phyloP scores from a whole-genome alignment of 495 filamentous ascomycete species.

The Cercophora sp. region DNA sequence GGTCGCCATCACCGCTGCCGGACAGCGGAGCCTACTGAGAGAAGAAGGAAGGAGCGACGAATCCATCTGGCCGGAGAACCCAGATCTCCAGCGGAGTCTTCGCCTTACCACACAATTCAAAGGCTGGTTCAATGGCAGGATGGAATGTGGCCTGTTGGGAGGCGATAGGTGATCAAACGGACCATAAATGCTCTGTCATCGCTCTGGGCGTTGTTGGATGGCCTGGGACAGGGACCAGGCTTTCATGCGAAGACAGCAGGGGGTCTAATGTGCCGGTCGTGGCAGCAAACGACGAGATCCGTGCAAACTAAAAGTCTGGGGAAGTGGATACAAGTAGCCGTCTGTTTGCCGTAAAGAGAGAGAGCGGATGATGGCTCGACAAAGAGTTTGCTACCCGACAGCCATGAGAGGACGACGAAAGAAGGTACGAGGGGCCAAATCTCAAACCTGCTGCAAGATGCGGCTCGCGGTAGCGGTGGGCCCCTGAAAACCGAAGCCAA shows the following conservation, averaged over 20 bases:
- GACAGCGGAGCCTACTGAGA: background rate
- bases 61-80: background rate
- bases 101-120: slow-evolving; percentile 1
- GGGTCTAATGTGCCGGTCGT: background rate
- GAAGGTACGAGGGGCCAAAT: slow-evolving; percentile 3
- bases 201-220: too few species aligned
- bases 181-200: slow-evolving; percentile 3
- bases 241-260: slow-evolving; percentile 12
- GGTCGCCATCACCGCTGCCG: slow-evolving; percentile 1
- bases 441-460: slow-evolving; percentile 15
- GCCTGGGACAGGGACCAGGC: slow-evolving; percentile 17
- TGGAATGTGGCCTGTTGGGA: slow-evolving; percentile 9
- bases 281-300: slow-evolving; percentile 6
- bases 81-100: slow-evolving; percentile 15
- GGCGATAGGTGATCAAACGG: slow-evolving; percentile 25
- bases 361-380: background rate
- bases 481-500: background rate
- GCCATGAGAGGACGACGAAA: too few species aligned
- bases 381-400: too few species aligned
- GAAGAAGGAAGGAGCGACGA: background rate
- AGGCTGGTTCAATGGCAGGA: slow-evolving; percentile 10
- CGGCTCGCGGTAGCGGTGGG: slow-evolving; percentile 8
- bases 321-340: background rate
- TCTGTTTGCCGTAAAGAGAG: background rate
- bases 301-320: slow-evolving; percentile 16